Percentiles rank a stretch among this genome's conserved stretches.
phyloP scores from a whole-genome alignment of 164 flowering plant species.

The Annona cherimola region DNA sequence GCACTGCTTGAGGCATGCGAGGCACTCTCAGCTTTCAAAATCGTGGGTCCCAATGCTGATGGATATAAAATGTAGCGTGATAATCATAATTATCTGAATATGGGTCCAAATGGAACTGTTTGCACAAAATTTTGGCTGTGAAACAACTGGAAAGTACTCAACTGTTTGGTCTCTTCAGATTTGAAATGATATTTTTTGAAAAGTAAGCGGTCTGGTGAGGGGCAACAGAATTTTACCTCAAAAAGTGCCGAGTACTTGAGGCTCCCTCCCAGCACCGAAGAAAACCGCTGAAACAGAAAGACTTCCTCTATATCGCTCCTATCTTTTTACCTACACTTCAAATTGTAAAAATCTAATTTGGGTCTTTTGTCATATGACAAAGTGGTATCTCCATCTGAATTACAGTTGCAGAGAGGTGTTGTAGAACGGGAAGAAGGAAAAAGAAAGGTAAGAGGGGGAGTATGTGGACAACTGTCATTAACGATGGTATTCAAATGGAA shows the following conservation, averaged over 20 bases:
- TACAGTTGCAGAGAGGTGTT: neutral
- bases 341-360: neutral
- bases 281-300: neutral
- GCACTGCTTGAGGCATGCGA: no score
- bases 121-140: neutral
- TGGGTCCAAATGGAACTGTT: no score
- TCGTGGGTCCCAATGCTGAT: no score
- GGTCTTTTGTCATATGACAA: neutral
- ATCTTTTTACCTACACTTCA: neutral
- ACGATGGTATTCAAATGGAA: neutral
- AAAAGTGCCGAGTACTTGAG: neutral
- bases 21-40: no score
- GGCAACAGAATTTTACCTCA: neutral
- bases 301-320: neutral
- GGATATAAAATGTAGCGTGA: neutral
- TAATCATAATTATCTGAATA: no score
- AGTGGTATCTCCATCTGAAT: neutral
- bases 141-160: neutral
- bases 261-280: neutral
- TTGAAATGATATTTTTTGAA: neutral
- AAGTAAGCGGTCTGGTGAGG: neutral
- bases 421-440: neutral
- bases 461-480: neutral
- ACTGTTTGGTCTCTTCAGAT: neutral
- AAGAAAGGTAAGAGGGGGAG: neutral